Evolutionary conservation across 2,329 filamentous ascomycete genomes (phyloP), one percentile per base, ranked within the genome.

Genomic region (Waltergamsia citrina): DNA sequence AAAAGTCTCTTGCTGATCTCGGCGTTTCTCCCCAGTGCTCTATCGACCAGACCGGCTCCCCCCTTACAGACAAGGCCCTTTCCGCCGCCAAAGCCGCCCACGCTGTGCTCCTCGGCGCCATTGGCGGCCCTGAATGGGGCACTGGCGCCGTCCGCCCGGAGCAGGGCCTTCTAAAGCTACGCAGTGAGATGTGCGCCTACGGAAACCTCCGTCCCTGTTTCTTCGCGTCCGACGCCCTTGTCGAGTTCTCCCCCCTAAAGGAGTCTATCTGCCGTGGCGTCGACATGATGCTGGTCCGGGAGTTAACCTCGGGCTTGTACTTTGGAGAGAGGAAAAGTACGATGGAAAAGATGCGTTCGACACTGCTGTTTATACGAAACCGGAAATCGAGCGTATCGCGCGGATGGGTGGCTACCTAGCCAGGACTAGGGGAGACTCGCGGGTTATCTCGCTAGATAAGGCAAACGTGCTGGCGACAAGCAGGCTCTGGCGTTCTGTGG

Each of bases 171-270:
- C 80, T 96, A 41, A 75, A 69, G 46, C 83, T 96, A 35, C 86
- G 90, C 63, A 95, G 93, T 63, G 85, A 95, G 62, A 84, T 96
- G 71, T 73, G 74, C 52, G 86, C 90, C 37, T 96, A 93, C 63
- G 90, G 88, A 48, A 96, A 96, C 74, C 78, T 96, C 38, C 81
- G 90, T 6, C 90, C 88, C 8, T 96, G 90, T 72, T 93, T 85
- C 72, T 96, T 98, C 65, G 85, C 86, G 33, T 88, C 87, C 1
- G 84, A 90, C 34, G 73, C 76, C 26, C 79, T 94, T 29, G 78
- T 94, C 49, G 78, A 87, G 35, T 75, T 70, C 56, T 94, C 86
- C 15, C 90, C 90, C 0, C 77, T 96, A 42, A 94, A 94, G 63
- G 78, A 83, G 35, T 74, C 82, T 4, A 73, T 95, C 41, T 93